A percentile compares a stretch with the other conserved stretches of the same genome.
Conservation (phyloP, 2,329 filamentous ascomycete genomes). For the Gliomastix tumulicola region DNA sequence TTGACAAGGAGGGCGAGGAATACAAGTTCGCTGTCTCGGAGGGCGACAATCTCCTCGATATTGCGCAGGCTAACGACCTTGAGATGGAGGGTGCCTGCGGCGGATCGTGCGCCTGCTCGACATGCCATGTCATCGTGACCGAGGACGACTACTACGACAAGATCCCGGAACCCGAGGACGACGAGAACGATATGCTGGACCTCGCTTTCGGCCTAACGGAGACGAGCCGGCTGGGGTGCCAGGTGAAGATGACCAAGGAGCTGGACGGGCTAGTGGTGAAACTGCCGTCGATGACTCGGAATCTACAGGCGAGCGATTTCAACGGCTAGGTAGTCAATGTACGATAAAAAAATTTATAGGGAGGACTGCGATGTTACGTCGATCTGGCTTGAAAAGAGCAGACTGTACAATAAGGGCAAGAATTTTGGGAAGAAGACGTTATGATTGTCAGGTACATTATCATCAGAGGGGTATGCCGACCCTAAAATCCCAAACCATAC, state of each 20-base stretch:
- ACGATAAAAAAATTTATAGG: too few relatives aligned
- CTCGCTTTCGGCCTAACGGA: constrained; percentile 85
- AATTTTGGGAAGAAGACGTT: too few relatives aligned
- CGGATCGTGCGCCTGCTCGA: constrained; percentile 87
- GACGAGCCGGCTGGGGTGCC: constrained; percentile 77
- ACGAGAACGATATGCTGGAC: constrained; percentile 88
- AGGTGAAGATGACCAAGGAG: constrained; percentile 86
- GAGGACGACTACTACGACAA: constrained; percentile 68
- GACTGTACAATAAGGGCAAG: too few relatives aligned
- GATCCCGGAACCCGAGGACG: constrained; percentile 71
- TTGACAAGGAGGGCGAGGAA: constrained; percentile 79
- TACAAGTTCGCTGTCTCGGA: constrained; percentile 73
- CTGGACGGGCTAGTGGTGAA: constrained; percentile 80
- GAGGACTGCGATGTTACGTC: too few relatives aligned
- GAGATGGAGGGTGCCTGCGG: constrained; percentile 99
- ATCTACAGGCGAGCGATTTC: constrained; percentile 94
- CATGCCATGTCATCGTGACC: constrained; percentile 82
- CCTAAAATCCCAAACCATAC: not conserved
- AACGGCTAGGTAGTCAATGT: too few relatives aligned
- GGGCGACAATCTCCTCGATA: constrained; percentile 90
- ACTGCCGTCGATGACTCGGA: constrained; percentile 89
- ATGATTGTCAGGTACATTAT: too few relatives aligned
- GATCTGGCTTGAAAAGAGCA: too few relatives aligned
- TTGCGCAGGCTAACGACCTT: constrained; percentile 88
- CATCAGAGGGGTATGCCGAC: not conserved